Percentiles rank a stretch among this genome's conserved stretches.
Evolutionary conservation across 2,329 filamentous ascomycete species (phyloP).

Genomic region (Talaromyces sp.): DNA sequence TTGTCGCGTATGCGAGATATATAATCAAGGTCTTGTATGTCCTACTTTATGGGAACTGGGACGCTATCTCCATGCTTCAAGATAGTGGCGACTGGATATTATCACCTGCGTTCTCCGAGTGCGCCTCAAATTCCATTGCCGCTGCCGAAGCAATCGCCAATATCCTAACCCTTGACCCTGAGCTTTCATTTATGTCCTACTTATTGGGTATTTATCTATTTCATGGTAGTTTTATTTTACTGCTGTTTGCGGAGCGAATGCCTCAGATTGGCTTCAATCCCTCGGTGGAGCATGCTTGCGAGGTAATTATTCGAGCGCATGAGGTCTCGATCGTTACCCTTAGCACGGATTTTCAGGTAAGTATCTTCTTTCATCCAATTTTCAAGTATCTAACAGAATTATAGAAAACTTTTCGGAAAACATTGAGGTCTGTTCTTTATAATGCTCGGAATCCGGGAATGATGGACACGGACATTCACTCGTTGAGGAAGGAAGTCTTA

Average conservation of each 20-base stretch:
- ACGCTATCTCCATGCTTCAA: not conserved
- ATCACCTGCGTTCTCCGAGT: constrained; percentile 19
- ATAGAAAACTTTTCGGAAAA: not conserved
- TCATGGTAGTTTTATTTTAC: not conserved
- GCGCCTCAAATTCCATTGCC: not conserved
- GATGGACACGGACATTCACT: not conserved
- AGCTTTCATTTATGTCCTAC: constrained; percentile 53
- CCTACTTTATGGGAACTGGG: not conserved
- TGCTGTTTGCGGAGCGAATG: not conserved
- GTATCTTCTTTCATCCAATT: not conserved
- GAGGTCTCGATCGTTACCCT: not conserved
- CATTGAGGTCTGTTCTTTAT: not conserved
- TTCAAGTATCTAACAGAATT: not conserved
- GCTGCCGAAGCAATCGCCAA: constrained; percentile 45
- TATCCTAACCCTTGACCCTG: constrained; percentile 49
- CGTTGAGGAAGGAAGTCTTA: not conserved
- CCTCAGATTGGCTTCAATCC: not conserved
- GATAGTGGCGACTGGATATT: not conserved
- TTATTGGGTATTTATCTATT: constrained; percentile 52
- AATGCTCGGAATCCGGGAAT: not conserved
- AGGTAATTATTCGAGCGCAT: not conserved
- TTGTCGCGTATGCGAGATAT: not conserved
- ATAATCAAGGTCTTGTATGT: not conserved
- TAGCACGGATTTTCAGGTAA: not conserved
- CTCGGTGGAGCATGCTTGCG: not conserved